Evolutionary conservation across 2,329 filamentous ascomycete genomes (phyloP), one percentile per base, ranked within the genome.

Genomic region (Nakataea oryzae): DNA sequence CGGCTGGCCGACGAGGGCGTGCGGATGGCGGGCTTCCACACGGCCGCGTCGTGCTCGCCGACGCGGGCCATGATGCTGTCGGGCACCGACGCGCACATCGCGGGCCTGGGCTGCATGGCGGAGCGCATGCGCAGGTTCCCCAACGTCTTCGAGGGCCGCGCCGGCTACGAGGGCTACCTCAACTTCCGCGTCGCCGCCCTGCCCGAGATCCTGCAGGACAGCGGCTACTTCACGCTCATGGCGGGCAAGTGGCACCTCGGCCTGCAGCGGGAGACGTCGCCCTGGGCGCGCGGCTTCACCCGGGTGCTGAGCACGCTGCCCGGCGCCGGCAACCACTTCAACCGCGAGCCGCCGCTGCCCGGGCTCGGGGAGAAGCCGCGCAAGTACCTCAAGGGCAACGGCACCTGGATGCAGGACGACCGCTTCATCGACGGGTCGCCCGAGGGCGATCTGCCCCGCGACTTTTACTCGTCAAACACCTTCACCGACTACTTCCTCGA

Each of bases 191-290:
- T 87, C 2, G 84, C 76, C 1, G 78, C 83, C 11, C 71, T 86
- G 26, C 82, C 83, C 2, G 83, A 87, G 69, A 67, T 87, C 2
- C 74, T 87, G 5, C 78, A 75, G 11, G 84, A 86, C 65, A 78
- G 74, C 0, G 84, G 84, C 14, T 87, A 87, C 68, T 76, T 80
- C 59, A 87, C 84, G 1, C 66, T 85, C 7, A 84, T 87, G 79
- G 74, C 81, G 9, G 84, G 85, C 0, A 87, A 87, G 69, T 87
- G 84, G 84, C 83, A 86, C 70, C 72, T 87, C 24, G 85, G 85
- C 0, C 72, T 87, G 14, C 56, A 29, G 3, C 13, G 50, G 17
- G 26, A 50, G 9, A 55, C 47, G 7, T 60, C 84, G 78, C 85
- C 85, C 0, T 76, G 79, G 58, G 78, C 76, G 17, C 76, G 85